Evolutionary conservation across 495 filamentous ascomycete species (phyloP).

Genomic region (Penicillium dipodomyicola): DNA sequence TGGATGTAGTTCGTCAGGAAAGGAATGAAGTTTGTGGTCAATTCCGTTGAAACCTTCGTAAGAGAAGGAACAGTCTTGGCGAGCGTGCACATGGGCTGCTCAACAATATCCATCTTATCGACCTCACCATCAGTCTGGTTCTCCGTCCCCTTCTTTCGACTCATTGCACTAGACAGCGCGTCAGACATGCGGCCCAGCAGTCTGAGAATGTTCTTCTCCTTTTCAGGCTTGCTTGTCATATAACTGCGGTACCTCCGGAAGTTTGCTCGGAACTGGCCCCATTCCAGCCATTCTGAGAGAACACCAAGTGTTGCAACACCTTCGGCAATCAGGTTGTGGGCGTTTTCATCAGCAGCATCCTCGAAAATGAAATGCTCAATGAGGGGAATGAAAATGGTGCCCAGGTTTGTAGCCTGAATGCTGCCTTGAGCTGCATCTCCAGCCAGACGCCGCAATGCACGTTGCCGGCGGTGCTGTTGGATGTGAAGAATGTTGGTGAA

Average conservation of each 20-base stretch:
- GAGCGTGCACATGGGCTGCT: conserved; percentile 47
- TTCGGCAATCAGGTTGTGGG: conserved; percentile 81
- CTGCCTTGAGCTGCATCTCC: conserved; percentile 58
- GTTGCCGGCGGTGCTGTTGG: conserved; percentile 81
- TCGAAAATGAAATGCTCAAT: conserved; percentile 93
- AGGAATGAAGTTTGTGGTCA: conserved; percentile 72
- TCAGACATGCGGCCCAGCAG: conserved; percentile 79
- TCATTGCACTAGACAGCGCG: conserved; percentile 58
- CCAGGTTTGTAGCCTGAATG: conserved; percentile 71
- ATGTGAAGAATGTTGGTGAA: conserved; percentile 91
- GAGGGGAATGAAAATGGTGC: conserved; percentile 84
- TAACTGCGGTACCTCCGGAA: conserved; percentile 78
- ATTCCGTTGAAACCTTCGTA: conserved; percentile 68
- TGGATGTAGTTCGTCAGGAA: conserved; percentile 77
- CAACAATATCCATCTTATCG: conserved; percentile 31
- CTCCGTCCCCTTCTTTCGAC: conserved; percentile 28
- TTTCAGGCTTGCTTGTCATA: conserved; percentile 73
- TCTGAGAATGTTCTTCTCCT: conserved; percentile 80
- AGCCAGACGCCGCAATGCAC: conserved; percentile 75
- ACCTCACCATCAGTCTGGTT: conserved; percentile 39
- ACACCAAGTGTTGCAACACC: conserved; percentile 70
- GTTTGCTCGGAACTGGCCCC: conserved; percentile 84
- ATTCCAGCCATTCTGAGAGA: conserved; percentile 74
- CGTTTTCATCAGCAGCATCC: conserved; percentile 68
- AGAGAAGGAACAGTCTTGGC: conserved; percentile 64